A percentile compares a stretch with the other conserved stretches of the same genome.
Evolutionary conservation across 2,329 filamentous ascomycete genomes (phyloP).

Genomic region (Diaporthe citriasiana): DNA sequence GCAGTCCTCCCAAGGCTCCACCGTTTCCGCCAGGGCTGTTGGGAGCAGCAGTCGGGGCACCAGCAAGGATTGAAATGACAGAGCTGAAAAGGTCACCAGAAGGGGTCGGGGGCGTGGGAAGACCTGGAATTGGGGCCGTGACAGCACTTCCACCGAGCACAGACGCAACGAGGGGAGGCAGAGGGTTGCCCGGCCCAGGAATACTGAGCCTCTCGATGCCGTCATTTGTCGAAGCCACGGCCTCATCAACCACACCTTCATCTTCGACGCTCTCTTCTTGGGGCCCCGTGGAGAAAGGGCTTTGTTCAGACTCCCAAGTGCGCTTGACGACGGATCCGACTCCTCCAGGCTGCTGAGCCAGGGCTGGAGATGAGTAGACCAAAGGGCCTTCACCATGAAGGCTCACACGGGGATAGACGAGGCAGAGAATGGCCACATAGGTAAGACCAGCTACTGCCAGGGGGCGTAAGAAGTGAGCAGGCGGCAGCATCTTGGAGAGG

Average conservation of each 20-base stretch:
- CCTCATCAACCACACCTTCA: not conserved
- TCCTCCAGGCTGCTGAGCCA: not conserved
- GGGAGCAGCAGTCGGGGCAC: conserved; percentile 24
- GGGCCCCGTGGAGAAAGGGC: conserved; percentile 23
- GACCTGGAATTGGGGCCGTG: conserved; percentile 12
- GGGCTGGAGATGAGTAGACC: conserved; percentile 14
- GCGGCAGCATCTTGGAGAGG: conserved; percentile 37
- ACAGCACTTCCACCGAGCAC: conserved; percentile 27
- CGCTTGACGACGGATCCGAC: conserved; percentile 14
- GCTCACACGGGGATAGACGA: conserved; percentile 35
- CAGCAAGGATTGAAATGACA: conserved; percentile 40
- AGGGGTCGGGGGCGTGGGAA: conserved; percentile 3
- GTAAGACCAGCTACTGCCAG: conserved; percentile 29
- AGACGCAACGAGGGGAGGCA: conserved; percentile 31
- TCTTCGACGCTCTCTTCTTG: not conserved
- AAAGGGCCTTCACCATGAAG: conserved; percentile 32
- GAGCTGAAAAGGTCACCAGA: conserved; percentile 36
- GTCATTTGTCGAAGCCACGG: not conserved
- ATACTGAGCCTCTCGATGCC: conserved; percentile 16
- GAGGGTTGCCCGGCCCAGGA: conserved; percentile 14
- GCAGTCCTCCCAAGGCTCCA: conserved; percentile 35
- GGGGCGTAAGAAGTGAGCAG: conserved; percentile 29
- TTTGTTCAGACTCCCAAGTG: conserved; percentile 39
- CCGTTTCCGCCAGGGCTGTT: not conserved
- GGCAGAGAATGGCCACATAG: conserved; percentile 32